These are phyloP conservation scores for Trapa incisa DNA, from an alignment of 345 rosid genomes.

Conservation along the genomic window DNA sequence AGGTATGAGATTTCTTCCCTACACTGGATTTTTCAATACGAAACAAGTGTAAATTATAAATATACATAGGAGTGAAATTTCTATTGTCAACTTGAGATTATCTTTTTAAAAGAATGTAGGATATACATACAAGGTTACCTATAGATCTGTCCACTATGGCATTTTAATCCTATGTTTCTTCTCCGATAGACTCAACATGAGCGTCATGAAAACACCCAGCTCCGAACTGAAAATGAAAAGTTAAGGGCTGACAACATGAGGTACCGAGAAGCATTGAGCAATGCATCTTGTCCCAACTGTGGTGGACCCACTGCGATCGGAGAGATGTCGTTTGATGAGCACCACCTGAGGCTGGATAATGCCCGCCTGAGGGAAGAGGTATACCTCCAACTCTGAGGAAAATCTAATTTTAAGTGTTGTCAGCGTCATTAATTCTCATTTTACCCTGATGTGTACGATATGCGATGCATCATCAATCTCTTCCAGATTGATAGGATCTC, in stretches of 20 bases:
- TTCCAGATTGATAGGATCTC: constrained; percentile 78
- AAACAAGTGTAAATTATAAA: no score
- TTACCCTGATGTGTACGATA: not conserved
- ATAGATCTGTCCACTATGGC: no score
- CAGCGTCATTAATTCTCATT: not conserved
- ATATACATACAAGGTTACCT: not conserved
- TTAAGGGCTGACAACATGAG: constrained; percentile 80
- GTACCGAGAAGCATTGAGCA: constrained; percentile 78
- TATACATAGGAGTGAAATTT: no score
- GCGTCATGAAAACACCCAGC: constrained; percentile 72
- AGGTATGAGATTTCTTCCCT: constrained; percentile 30
- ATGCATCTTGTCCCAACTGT: constrained; percentile 88
- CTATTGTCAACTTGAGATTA: no score
- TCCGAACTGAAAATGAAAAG: constrained; percentile 75
- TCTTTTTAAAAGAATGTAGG: not conserved
- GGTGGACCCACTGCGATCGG: constrained; percentile 94
- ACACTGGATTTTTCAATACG: not conserved
- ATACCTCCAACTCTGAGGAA: not conserved
- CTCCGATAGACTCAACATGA: constrained; percentile 67
- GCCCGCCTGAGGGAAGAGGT: constrained; percentile 90
- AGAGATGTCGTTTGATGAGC: constrained; percentile 93
- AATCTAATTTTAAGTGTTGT: no score
- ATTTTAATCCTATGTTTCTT: no score
- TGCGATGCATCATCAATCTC: not conserved
- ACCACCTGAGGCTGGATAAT: constrained; percentile 82